phyloP scores from a whole-genome alignment of 345 rosid species.

The Salix brachista region DNA sequence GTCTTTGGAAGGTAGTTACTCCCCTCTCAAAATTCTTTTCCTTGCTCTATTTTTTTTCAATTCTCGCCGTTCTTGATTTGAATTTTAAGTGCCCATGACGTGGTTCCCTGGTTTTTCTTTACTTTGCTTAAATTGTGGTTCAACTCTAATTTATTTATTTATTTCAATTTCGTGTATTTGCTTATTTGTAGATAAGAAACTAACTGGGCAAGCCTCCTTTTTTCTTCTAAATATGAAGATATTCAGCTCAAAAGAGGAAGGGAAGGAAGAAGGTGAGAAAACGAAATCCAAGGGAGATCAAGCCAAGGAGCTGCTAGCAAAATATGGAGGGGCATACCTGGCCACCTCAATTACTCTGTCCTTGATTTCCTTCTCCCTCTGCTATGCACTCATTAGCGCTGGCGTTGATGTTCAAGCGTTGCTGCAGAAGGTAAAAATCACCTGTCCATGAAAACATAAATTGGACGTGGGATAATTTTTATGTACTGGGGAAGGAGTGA shows the following conservation, averaged over 20 bases:
- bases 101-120: background rate
- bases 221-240: slow-evolving; percentile 37
- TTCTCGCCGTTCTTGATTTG: background rate
- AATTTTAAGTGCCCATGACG: background rate
- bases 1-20: slow-evolving; percentile 83
- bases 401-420: slow-evolving; percentile 78
- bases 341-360: slow-evolving; percentile 92
- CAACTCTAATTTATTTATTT: background rate
- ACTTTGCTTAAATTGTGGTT: background rate
- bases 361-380: slow-evolving; percentile 68
- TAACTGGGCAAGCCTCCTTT: background rate
- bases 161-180: background rate
- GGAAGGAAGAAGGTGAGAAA: slow-evolving; percentile 31
- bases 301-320: slow-evolving; percentile 66
- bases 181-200: background rate
- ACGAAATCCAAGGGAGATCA: slow-evolving; percentile 68
- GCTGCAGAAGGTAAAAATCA: slow-evolving; percentile 49
- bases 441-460: background rate
- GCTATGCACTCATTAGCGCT: slow-evolving; percentile 60
- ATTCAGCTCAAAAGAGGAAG: slow-evolving; percentile 66
- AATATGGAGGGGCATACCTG: slow-evolving; percentile 92
- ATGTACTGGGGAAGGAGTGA: background rate
- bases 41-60: background rate
- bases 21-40: background rate
- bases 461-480: background rate